Conservation (phyloP, 306 rosid genomes). For the Begonia fuchsioides region DNA sequence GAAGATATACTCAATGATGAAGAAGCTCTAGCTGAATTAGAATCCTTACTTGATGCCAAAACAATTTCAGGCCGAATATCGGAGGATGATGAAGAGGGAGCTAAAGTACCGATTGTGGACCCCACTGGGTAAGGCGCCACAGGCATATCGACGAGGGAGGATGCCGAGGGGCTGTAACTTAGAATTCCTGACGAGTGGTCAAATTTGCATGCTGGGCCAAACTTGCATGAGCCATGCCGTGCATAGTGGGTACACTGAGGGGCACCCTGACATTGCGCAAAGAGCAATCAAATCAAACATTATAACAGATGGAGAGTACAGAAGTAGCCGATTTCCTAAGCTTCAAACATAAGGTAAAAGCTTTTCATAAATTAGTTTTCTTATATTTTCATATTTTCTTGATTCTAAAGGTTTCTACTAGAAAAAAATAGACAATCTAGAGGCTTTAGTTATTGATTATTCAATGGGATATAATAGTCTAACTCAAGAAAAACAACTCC, state of each 20-base stretch:
- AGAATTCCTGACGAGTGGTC: conserved; percentile 75
- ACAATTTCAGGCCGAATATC: conserved; percentile 61
- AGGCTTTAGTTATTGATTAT: too few relatives aligned
- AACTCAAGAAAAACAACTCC: too few relatives aligned
- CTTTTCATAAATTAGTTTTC: too few relatives aligned
- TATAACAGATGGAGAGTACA: too few relatives aligned
- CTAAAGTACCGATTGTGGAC: conserved; percentile 68
- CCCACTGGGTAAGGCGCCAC: conserved; percentile 91
- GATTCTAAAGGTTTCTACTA: too few relatives aligned
- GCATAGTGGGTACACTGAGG: conserved; percentile 65
- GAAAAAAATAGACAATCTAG: too few relatives aligned
- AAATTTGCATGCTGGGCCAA: conserved; percentile 70
- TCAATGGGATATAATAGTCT: too few relatives aligned
- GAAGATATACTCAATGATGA: conserved; percentile 57
- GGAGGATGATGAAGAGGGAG: conserved; percentile 74
- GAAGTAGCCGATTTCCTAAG: too few relatives aligned
- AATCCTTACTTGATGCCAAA: conserved; percentile 57
- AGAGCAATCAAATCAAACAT: not conserved
- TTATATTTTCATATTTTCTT: too few relatives aligned
- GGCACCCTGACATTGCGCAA: conserved; percentile 44
- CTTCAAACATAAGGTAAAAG: too few relatives aligned
- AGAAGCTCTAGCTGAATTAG: conserved; percentile 57
- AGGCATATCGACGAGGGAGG: conserved; percentile 80
- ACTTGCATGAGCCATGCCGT: conserved; percentile 74
- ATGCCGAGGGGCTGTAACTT: conserved; percentile 88